Base-by-base conservation (phyloP, 306 rosid species). In the Mucuna pruriens region DNA sequence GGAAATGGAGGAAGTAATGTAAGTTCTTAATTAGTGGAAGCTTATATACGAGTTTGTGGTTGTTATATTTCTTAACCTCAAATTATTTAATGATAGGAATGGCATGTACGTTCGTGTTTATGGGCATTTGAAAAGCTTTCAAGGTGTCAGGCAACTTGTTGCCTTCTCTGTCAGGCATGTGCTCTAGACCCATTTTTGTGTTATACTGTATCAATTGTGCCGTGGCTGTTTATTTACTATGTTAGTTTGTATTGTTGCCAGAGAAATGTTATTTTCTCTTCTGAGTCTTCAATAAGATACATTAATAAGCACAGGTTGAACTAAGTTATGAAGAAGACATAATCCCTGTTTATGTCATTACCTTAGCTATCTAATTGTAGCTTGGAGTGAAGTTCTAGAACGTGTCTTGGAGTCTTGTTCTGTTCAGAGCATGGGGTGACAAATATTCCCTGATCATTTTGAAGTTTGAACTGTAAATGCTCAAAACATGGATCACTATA, bases 101-200 rank as follows among this genome's bases (percentile, higher is more conserved):
- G 87, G 87, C 13, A 83, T 71, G 72, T 86, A 84, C 13, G 88
- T 87, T 70, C 97, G 97, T 76, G 91, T 93, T 17, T 87, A 82
- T 83, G 98, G 99, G 77, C 90, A 89, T 83, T 63, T 93, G 92
- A 96, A 92, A 81, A 87, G 87, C 82, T 88, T 96, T 80, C 96
- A 92, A 85, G 96, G 94, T 11, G 87, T 77, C 44, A 92, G 71
- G 82, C 93, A 89, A 68, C 77, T 92, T 34, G 88, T 82, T 20
- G 98, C 97, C 75, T 93, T 93, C 81, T 89, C 97, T 64, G 97
- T 90, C 80, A 93, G 98, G 99, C 84, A 85, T 70, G 69, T 51
- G 84, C 6, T 51, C 83, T 13, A 26, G 8, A 19, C 36, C 26
- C 38, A 26, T 34, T 74, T n/a, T 36, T 66, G 42, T 12, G 61